Evolutionary conservation across 2,329 filamentous ascomycete genomes (phyloP), one percentile per base, ranked within the genome.

Genomic region (Juglanconis oblonga): DNA sequence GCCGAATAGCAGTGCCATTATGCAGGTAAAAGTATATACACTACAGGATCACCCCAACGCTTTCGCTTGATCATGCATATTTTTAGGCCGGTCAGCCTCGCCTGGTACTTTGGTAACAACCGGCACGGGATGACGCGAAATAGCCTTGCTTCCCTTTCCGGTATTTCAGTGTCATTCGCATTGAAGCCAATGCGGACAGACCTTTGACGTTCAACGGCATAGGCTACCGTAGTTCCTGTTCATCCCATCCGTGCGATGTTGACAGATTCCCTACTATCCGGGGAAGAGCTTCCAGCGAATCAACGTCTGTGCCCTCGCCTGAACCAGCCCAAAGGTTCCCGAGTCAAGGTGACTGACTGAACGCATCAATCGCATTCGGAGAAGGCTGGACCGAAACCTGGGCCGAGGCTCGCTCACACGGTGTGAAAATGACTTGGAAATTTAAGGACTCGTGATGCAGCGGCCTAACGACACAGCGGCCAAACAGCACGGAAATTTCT

Each of bases 391-490:
- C 10, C 44, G 40, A 40, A 58, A 45, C 38, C 55, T 58, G 32
- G 50, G 35, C 24, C 36, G 38, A 40, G 36, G 11, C 42, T 44
- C 13, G 31, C 10, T 13, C 40, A 45, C 50, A 51, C 48, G 24
- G 50, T 31, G 50, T 33, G 49, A 42, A 14, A 61, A n/a, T 55
- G 45, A 40, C 33, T n/a, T 57, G 52, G 47, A 60, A 60, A 51
- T 56, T 60, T 48, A 55, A 60, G 58, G 58, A 57, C 47, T 47
- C 52, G 52, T 45, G 48, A 52, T 35, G 58, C 48, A 52, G 33
- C 47, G 52, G 58, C 33, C 48, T 36, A 52, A 36, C 53, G 36
- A 50, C 40, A 33, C 51, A 36, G 29, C 49, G 5, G 49, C n/a
- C n/a, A 36, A 9, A 33, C 31, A 48, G 29, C 13, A 14, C 45